Evolutionary conservation across 108 stramenopile genomes (phyloP).

Genomic region (Pseudonitzschia pungens): DNA sequence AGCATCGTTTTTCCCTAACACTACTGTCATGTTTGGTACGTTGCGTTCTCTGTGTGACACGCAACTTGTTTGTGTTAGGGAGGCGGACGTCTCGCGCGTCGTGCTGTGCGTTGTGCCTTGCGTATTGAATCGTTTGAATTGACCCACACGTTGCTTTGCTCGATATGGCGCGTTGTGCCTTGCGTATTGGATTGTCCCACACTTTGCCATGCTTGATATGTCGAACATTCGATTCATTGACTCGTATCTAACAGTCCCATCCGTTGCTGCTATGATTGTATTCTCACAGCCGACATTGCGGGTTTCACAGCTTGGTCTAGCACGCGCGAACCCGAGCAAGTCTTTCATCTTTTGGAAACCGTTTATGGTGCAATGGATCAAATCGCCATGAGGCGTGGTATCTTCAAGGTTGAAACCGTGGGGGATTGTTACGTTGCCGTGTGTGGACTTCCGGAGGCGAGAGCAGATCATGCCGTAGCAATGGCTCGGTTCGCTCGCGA

Average conservation of each 20-base stretch:
- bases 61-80: too few relatives aligned
- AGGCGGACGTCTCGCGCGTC: too few relatives aligned
- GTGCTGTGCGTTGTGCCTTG: too few relatives aligned
- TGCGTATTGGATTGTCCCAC: too few relatives aligned
- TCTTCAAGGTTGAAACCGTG: slow-evolving; percentile 19
- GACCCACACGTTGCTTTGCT: too few relatives aligned
- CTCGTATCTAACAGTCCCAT: too few relatives aligned
- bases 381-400: slow-evolving; percentile 3
- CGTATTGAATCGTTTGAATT: too few relatives aligned
- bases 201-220: too few relatives aligned
- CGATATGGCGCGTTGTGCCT: too few relatives aligned
- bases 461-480: slow-evolving; percentile 21
- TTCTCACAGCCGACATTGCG: slow-evolving; percentile 11
- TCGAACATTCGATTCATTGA: too few relatives aligned
- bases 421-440: slow-evolving; percentile 18
- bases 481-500: slow-evolving; percentile 29
- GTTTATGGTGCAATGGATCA: slow-evolving; percentile 18
- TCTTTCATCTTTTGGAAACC: slow-evolving; percentile 9
- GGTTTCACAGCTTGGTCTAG: slow-evolving; percentile 20
- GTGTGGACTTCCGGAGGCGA: slow-evolving; percentile 16
- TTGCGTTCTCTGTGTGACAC: too few relatives aligned
- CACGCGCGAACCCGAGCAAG: slow-evolving; percentile 13
- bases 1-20: slow-evolving; percentile 5
- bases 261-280: not conserved
- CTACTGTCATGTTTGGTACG: slow-evolving; percentile 7